Evolutionary conservation across 2,329 filamentous ascomycete species (phyloP).

Genomic region (Penicillium sp.): DNA sequence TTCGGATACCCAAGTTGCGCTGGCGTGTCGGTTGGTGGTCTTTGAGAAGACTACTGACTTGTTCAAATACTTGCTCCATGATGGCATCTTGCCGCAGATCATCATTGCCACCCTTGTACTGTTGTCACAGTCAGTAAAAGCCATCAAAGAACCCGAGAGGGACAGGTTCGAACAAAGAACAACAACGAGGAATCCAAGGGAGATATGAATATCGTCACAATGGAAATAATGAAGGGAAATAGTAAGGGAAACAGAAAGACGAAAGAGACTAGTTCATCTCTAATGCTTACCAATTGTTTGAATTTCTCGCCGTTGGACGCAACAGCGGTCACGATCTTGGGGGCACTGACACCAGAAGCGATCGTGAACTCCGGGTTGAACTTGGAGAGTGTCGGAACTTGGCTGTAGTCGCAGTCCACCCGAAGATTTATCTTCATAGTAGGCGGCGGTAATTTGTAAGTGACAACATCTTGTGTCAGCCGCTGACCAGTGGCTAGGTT

Average conservation of each 20-base stretch:
- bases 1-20: conserved; percentile 84
- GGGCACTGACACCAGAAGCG: conserved; percentile 85
- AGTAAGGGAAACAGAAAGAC: not conserved
- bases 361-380: conserved; percentile 79
- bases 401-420: conserved; percentile 71
- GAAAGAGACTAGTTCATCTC: not conserved
- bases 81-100: conserved; percentile 95
- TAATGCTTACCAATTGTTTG: conserved; percentile 71
- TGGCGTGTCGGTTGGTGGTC: conserved; percentile 85
- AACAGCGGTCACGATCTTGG: conserved; percentile 85
- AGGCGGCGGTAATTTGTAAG: conserved; percentile 77
- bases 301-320: conserved; percentile 77
- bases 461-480: conserved; percentile 64
- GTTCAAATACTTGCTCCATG: conserved; percentile 99
- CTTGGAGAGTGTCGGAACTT: conserved; percentile 71
- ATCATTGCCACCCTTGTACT: conserved; percentile 92
- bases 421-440: conserved; percentile 83
- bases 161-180: too few species aligned
- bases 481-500: conserved; percentile 65
- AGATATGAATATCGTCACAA: too few species aligned
- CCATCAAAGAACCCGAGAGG: too few species aligned
- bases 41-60: conserved; percentile 86
- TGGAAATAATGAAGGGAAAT: not conserved
- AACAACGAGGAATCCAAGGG: too few species aligned
- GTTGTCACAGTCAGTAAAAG: conserved; percentile 15